These are phyloP conservation scores for Spathaspora hagerdaliae DNA, from an alignment of 805 yeast genomes.

Conservation along the genomic window DNA sequence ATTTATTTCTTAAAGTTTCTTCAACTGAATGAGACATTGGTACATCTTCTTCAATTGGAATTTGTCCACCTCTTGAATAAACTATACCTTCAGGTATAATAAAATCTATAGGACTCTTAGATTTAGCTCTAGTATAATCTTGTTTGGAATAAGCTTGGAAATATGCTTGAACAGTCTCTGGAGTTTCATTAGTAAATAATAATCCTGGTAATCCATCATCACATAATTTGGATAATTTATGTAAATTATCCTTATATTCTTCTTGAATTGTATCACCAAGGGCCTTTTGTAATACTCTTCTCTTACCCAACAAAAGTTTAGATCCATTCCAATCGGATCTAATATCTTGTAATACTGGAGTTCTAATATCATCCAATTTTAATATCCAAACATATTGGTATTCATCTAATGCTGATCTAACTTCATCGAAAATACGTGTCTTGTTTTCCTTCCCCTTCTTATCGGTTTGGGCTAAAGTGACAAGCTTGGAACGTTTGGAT, in stretches of 20 bases:
- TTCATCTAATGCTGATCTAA: constrained; percentile 75
- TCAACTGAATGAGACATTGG: constrained; percentile 97
- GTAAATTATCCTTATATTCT: constrained; percentile 69
- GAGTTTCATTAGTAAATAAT: constrained; percentile 83
- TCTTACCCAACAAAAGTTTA: constrained; percentile 83
- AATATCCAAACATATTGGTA: constrained; percentile 81
- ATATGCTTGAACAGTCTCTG: constrained; percentile 85
- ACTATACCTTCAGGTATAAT: constrained; percentile 86
- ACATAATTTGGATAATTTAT: constrained; percentile 58
- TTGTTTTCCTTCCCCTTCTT: constrained; percentile 94
- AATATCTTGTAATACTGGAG: constrained; percentile 90
- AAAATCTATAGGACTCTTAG: constrained; percentile 78
- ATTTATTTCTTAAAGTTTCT: constrained; percentile 83
- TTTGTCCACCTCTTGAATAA: constrained; percentile 93
- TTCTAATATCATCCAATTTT: constrained; percentile 86
- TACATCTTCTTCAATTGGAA: constrained; percentile 86
- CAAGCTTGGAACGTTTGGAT: constrained; percentile 94
- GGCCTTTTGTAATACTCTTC: constrained; percentile 89
- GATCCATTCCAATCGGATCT: constrained; percentile 93
- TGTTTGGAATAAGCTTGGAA: constrained; percentile 72
- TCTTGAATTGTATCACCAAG: constrained; percentile 84
- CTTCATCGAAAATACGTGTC: constrained; percentile 85
- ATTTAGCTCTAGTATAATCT: constrained; percentile 89
- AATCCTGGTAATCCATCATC: constrained; percentile 77
- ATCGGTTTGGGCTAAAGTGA: constrained; percentile 92